phyloP scores from a whole-genome alignment of 495 filamentous ascomycete species.

The Penicillium dipodomyicola region DNA sequence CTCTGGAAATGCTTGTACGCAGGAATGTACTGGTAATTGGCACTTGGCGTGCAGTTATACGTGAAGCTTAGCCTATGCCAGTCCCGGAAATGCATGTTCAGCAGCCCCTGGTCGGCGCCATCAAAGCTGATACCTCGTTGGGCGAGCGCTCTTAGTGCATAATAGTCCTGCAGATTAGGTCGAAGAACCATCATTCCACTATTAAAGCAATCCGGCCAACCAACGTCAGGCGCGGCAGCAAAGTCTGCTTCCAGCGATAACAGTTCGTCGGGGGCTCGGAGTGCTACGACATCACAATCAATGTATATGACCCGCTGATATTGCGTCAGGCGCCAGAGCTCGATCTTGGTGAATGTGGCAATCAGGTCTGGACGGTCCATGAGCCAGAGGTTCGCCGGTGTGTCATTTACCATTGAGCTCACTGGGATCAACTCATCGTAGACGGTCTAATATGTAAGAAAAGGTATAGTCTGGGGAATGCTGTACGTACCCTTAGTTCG shows the following conservation, averaged over 20 bases:
- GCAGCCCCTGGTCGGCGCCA: constrained; percentile 91
- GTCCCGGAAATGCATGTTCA: constrained; percentile 90
- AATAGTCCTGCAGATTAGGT: constrained; percentile 85
- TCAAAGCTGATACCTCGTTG: constrained; percentile 89
- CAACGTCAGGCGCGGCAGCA: constrained; percentile 90
- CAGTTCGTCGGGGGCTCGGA: constrained; percentile 89
- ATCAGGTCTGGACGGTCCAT: constrained; percentile 90
- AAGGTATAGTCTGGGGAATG: not conserved
- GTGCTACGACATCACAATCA: constrained; percentile 84
- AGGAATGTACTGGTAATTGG: constrained; percentile 91
- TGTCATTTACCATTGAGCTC: constrained; percentile 67
- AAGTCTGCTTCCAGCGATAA: constrained; percentile 75
- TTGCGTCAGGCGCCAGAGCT: constrained; percentile 87
- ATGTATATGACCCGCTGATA: constrained; percentile 89
- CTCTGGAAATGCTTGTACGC: constrained; percentile 91
- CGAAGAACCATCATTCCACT: constrained; percentile 89
- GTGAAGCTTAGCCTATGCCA: constrained; percentile 90
- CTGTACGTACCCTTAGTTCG: constrained; percentile 66
- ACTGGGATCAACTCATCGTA: constrained; percentile 92
- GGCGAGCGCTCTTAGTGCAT: constrained; percentile 77
- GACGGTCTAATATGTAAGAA: constrained; percentile 54
- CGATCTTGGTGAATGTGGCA: constrained; percentile 93
- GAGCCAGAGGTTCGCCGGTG: constrained; percentile 78
- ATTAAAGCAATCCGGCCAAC: constrained; percentile 99
- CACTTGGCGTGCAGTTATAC: constrained; percentile 95